Base-by-base conservation (phyloP, 345 rosid species). In the Populus tremula region DNA sequence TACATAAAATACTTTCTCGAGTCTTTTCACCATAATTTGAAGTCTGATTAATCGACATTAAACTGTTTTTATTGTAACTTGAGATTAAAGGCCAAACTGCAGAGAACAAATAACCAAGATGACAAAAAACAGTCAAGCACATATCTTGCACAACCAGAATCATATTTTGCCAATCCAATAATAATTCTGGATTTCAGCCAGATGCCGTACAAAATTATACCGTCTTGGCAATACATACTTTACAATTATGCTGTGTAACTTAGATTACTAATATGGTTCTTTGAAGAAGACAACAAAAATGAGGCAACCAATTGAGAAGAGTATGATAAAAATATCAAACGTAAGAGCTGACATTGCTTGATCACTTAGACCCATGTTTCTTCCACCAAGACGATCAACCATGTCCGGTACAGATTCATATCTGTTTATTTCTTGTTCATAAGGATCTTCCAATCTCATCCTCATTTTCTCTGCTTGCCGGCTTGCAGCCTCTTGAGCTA, bases 351-450 rank as follows among this genome's bases (percentile, higher is more conserved):
- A 85, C 84, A 88, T 79, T 0, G 98, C 97, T 83, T 93, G 97
- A 82, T 90, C 95, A 80, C 95, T 87, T 2, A 94, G 86, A 33
- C 88, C 86, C 88, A 93, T 75, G 84, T 94, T 94, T 82, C 67
- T 89, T 2, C 98, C 98, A 17, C 92, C 97, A 13, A 94, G 88
- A 23, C 98, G 87, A 78, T 94, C 98, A 2, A 94, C 97, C 91
- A 79, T 84, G 81, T 93, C 97, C 3, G 97, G 97, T 6, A 86
- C 84, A 1, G 97, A 82, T 66, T 82, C 65, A 36, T 84, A 89
- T 39, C 70, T 86, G 17, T 69, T 74, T 17, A 93, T 2, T 0
- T 89, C 97, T 83, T 82, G 89, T 81, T 84, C 76, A 70, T 85
- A 87, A 1, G 98, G 98, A 69, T 94, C 97, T 50, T 91, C 90